Evolutionary conservation across 257 asterid genomes (phyloP).

Genomic region (Knoxia roxburghii): DNA sequence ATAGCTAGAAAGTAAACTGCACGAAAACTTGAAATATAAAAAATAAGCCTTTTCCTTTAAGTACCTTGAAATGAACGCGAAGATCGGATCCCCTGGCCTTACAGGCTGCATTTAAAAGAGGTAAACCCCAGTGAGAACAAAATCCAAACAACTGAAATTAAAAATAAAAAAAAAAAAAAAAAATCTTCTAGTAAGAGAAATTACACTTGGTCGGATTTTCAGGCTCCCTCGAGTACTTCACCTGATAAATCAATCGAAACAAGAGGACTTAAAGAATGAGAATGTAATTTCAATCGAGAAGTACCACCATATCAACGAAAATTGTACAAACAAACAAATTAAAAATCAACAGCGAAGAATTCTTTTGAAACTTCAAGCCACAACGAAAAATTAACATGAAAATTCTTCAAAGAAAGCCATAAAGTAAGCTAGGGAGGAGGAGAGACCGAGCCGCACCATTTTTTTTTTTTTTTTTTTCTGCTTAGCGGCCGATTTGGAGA

Average conservation of each 20-base stretch:
- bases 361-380: not conserved
- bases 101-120: slow-evolving; percentile 52
- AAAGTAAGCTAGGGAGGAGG: too few species aligned
- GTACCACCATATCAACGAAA: too few species aligned
- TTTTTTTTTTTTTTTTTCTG: not conserved
- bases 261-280: not conserved
- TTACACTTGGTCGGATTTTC: slow-evolving; percentile 63
- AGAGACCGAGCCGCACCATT: slow-evolving; percentile 1
- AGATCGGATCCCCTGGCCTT: slow-evolving; percentile 72
- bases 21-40: too few species aligned
- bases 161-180: not conserved
- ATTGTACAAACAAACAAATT: not conserved
- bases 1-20: not conserved
- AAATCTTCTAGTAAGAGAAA: not conserved
- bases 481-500: slow-evolving; percentile 9
- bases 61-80: slow-evolving; percentile 75
- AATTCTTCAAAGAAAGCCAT: too few species aligned
- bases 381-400: too few species aligned
- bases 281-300: not conserved
- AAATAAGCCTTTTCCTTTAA: too few species aligned
- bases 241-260: slow-evolving; percentile 22
- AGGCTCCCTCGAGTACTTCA: slow-evolving; percentile 79
- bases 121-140: not conserved
- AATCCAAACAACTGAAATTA: not conserved
- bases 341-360: not conserved